Evolutionary conservation across 2,329 filamentous ascomycete genomes (phyloP), one percentile per base, ranked within the genome.

Genomic region (Lachnellula occidentalis): DNA sequence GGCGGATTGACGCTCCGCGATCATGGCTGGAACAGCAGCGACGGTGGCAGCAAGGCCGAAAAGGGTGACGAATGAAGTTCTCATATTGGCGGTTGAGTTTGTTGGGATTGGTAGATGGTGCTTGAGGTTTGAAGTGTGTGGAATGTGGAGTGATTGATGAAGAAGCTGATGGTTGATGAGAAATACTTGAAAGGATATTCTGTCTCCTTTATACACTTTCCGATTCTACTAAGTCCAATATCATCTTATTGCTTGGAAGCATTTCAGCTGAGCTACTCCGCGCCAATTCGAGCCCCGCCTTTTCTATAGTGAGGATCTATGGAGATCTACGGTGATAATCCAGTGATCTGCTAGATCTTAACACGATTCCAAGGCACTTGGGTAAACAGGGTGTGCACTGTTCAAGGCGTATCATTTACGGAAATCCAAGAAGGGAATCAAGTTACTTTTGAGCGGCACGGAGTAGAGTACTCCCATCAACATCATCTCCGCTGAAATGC

Each of bases 181-280:
- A 46, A 48, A 47, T 19, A 45, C 24, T 45, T 21, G 36, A 22
- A 51, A 45, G 50, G 55, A 55, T 50, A 59, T 54, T 56, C 17
- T 22, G 24, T 14, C 42, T 48, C 34, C 45, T 43, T 60, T 61
- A 59, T 62, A 61, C 48, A 60, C 47, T 55, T 51, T 58, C 42
- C n/a, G n/a, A 34, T 37, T 36, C 34, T 31, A 87, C 85, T 0
- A 88, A 71, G 2, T 75, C 71, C 5, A 67, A 22, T 50, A 4
- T 34, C 27, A 24, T 50, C n/a, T 51, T 65, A 14, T 21, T n/a
- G 1, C 21, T 14, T 47, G 9, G 19, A 43, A 47, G 36, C 17
- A 36, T 43, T 50, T 53, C 46, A 46, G 55, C 50, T 55, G 27
- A 31, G 27, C 27, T 54, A 46, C 34, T n/a, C n/a, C n/a, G n/a